These are phyloP conservation scores for Neurospora sp. DNA, from an alignment of 495 filamentous ascomycete genomes.

Conservation along the genomic window DNA sequence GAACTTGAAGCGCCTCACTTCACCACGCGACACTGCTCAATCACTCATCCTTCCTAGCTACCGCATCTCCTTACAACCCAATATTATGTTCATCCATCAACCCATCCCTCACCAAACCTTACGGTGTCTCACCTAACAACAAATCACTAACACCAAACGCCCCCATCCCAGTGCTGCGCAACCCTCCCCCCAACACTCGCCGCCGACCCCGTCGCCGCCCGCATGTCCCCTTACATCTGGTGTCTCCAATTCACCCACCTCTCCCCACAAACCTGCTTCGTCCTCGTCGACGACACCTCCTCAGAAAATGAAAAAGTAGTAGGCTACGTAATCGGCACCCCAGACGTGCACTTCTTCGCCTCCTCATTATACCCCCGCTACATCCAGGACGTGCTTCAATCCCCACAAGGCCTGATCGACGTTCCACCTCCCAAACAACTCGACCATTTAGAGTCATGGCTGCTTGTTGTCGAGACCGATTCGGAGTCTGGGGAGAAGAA, in stretches of 20 bases:
- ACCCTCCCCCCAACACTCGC: conserved; percentile 28
- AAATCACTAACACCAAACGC: not conserved
- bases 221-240: conserved; percentile 34
- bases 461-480: no score
- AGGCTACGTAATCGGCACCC: conserved; percentile 31
- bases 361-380: conserved; percentile 19
- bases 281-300: conserved; percentile 28
- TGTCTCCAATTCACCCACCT: conserved; percentile 34
- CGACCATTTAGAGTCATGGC: not conserved
- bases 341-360: conserved; percentile 25
- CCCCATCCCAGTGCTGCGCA: conserved; percentile 23
- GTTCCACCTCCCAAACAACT: conserved; percentile 13
- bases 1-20: not conserved
- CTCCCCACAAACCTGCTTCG: conserved; percentile 24
- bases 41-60: not conserved
- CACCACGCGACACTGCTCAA: not conserved
- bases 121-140: not conserved
- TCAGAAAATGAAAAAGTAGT: conserved; percentile 10
- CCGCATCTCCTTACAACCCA: not conserved
- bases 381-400: conserved; percentile 17
- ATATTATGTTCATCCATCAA: not conserved
- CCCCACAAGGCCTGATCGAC: conserved; percentile 8
- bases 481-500: not conserved
- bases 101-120: not conserved
- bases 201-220: conserved; percentile 11